Conservation (phyloP, 2,329 filamentous ascomycete species). For the Fusarium nodosum region DNA sequence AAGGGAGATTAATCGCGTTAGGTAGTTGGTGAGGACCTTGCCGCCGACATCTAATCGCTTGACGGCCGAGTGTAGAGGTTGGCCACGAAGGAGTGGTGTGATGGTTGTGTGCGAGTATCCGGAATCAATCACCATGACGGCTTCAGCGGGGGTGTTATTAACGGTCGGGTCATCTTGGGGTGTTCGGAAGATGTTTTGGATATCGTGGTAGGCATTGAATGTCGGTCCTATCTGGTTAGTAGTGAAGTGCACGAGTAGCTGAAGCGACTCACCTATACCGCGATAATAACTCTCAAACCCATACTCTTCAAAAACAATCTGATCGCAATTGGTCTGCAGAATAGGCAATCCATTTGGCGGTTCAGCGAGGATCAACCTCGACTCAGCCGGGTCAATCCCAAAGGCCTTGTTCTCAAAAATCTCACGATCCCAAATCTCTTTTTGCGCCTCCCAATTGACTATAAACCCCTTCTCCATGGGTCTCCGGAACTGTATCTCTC, state of each 20-base stretch:
- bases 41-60: slow-evolving; percentile 91
- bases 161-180: slow-evolving; percentile 61
- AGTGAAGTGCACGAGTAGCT: background rate
- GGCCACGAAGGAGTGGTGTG: slow-evolving; percentile 85
- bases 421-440: slow-evolving; percentile 93
- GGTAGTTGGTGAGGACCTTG: slow-evolving; percentile 91
- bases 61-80: slow-evolving; percentile 83
- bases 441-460: slow-evolving; percentile 96
- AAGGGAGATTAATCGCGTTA: slow-evolving; percentile 89
- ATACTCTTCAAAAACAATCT: slow-evolving; percentile 98
- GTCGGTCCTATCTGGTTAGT: slow-evolving; percentile 68
- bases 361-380: slow-evolving; percentile 87
- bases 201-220: slow-evolving; percentile 86
- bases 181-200: slow-evolving; percentile 76
- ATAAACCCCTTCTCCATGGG: slow-evolving; percentile 96
- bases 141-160: slow-evolving; percentile 74
- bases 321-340: slow-evolving; percentile 90
- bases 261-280: slow-evolving; percentile 68
- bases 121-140: slow-evolving; percentile 88
- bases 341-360: slow-evolving; percentile 85
- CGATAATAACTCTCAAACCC: slow-evolving; percentile 90
- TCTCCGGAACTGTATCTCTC: slow-evolving; percentile 86
- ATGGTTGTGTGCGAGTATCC: slow-evolving; percentile 95
- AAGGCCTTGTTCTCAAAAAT: slow-evolving; percentile 79
- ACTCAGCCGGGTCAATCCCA: slow-evolving; percentile 81